A percentile compares a stretch with the other conserved stretches of the same genome.
phyloP scores from a whole-genome alignment of 78 protist species.

The Mantamonas sphyraenae region DNA sequence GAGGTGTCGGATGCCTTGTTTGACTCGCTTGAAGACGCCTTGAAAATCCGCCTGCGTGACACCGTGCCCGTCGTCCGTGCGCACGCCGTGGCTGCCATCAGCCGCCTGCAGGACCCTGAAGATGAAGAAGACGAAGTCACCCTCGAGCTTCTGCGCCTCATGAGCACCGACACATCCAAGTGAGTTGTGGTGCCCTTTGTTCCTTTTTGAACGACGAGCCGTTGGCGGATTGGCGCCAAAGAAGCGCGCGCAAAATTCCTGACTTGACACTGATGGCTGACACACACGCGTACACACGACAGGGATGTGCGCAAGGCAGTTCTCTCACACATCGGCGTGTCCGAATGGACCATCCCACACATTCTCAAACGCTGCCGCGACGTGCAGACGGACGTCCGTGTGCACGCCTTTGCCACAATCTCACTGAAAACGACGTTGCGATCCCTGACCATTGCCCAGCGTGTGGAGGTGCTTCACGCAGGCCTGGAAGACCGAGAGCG shows the following conservation, averaged over 20 bases:
- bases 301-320: conserved; percentile 18
- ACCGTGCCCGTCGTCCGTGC: conserved; percentile 23
- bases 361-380: conserved; percentile 8
- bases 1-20: conserved; percentile 15
- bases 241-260: too few species aligned
- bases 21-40: not conserved
- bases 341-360: not conserved
- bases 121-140: not conserved
- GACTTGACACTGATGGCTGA: too few species aligned
- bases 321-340: not conserved
- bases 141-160: not conserved
- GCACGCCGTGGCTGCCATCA: conserved; percentile 7
- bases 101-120: conserved; percentile 21
- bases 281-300: too few species aligned
- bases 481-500: conserved; percentile 10
- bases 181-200: not conserved
- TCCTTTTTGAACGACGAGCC: not conserved
- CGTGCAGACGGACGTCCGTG: not conserved
- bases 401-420: not conserved
- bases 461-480: not conserved
- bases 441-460: not conserved
- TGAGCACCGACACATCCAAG: not conserved
- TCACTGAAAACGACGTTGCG: not conserved
- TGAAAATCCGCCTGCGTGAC: conserved; percentile 11
- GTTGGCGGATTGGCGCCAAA: not conserved